These are phyloP conservation scores for Sutorius eximius DNA, from an alignment of 1,284 basidiomycete species.

Conservation along the genomic window DNA sequence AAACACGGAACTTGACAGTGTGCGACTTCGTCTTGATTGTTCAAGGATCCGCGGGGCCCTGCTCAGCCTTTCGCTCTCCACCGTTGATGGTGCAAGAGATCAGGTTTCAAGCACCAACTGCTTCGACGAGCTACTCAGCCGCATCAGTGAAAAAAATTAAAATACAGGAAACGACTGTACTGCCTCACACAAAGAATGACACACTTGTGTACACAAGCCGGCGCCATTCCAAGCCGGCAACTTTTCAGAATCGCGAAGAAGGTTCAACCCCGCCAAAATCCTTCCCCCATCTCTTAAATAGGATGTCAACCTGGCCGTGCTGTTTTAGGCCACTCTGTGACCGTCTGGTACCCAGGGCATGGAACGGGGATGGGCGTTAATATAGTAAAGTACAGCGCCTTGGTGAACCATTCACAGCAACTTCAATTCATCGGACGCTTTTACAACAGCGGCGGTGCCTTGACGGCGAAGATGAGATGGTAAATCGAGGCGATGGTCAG, in stretches of 20 bases:
- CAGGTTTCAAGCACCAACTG: slow-evolving; percentile 7
- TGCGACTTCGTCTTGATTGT: background rate
- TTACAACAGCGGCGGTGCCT: slow-evolving; percentile 8
- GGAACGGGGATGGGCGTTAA: background rate
- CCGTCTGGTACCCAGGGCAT: background rate
- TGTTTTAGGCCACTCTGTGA: slow-evolving; percentile 8
- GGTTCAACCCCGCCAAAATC: slow-evolving; percentile 4
- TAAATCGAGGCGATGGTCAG: slow-evolving; percentile 2
- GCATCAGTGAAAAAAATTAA: slow-evolving; percentile 1
- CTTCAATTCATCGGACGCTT: slow-evolving; percentile 8
- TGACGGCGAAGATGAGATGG: slow-evolving; percentile 13
- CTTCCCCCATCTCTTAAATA: background rate
- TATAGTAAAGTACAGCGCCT: slow-evolving; percentile 4
- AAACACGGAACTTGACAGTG: background rate
- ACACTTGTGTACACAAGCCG: background rate
- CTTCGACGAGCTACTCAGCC: background rate
- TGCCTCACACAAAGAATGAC: slow-evolving; percentile 9
- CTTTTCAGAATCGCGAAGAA: slow-evolving; percentile 9
- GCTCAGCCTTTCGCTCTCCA: background rate
- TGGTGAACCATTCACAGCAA: background rate
- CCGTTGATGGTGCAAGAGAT: background rate
- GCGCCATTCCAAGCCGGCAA: slow-evolving; percentile 11
- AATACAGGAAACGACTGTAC: slow-evolving; percentile 8
- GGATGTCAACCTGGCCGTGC: background rate
- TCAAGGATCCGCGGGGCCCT: background rate